Conservation (phyloP, 2,329 filamentous ascomycete genomes). For the Neonectria ditissima region DNA sequence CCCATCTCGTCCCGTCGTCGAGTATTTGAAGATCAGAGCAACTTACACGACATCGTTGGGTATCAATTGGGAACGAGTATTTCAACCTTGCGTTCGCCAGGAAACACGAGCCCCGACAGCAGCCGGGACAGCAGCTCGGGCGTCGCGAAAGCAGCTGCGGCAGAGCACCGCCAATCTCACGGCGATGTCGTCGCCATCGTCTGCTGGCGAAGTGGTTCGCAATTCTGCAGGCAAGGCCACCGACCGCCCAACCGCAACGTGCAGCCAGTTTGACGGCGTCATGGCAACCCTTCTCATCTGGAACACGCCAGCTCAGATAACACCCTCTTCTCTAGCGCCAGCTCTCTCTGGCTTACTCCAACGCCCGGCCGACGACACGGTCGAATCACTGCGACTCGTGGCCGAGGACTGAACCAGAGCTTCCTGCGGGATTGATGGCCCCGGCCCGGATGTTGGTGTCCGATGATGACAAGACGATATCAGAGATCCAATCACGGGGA, state of each 20-base stretch:
- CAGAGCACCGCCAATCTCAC: neutral
- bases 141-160: neutral
- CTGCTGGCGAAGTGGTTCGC: slow-evolving; percentile 9
- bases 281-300: neutral
- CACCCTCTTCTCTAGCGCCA: neutral
- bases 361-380: neutral
- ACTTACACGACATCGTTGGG: slow-evolving; percentile 19
- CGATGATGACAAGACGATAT: neutral
- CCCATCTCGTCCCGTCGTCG: neutral
- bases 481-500: neutral
- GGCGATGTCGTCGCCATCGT: neutral
- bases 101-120: neutral
- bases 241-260: neutral
- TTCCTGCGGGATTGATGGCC: neutral
- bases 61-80: slow-evolving; percentile 22
- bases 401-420: neutral
- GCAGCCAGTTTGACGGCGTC: neutral
- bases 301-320: slow-evolving; percentile 1
- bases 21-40: slow-evolving; percentile 6
- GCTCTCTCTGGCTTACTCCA: neutral
- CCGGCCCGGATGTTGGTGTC: neutral
- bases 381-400: neutral
- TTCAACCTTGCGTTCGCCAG: slow-evolving; percentile 11
- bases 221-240: neutral
- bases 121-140: neutral